A percentile compares a stretch with the other conserved stretches of the same genome.
phyloP scores from a whole-genome alignment of 129 eudicot species.

The Flaveria sonorensis region DNA sequence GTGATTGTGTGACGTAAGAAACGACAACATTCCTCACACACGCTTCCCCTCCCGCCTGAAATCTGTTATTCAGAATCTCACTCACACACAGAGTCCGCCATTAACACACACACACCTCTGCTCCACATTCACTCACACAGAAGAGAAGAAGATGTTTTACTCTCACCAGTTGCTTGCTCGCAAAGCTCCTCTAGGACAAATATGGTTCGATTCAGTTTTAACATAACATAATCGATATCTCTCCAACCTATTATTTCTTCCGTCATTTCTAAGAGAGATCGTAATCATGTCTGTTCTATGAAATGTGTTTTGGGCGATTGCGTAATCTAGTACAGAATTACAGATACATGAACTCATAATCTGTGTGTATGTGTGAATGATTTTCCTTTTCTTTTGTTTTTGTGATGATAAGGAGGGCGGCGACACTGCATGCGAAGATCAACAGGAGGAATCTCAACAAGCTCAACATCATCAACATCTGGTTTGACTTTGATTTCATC shows the following conservation, averaged over 20 bases:
- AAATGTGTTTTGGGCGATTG: neutral
- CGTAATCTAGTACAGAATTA: neutral
- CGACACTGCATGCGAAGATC: conserved; percentile 83
- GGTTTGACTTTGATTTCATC: conserved; percentile 46
- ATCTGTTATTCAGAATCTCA: conserved; percentile 13
- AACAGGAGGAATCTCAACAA: conserved; percentile 70
- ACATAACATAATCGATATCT: too few species aligned
- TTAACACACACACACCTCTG: conserved; percentile 3
- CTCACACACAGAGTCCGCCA: conserved; percentile 11
- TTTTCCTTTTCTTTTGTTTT: neutral
- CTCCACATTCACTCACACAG: conserved; percentile 18
- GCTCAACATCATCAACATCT: conserved; percentile 81
- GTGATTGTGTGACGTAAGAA: neutral
- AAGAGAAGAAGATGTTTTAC: conserved; percentile 59
- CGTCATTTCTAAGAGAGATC: too few species aligned
- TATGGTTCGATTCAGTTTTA: conserved; percentile 45
- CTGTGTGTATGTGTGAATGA: neutral
- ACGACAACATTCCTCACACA: neutral
- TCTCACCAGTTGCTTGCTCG: conserved; percentile 97
- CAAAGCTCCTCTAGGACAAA: conserved; percentile 97
- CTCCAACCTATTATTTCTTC: too few species aligned
- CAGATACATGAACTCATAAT: neutral
- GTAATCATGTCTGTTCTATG: neutral
- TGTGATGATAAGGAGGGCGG: conserved; percentile 76
- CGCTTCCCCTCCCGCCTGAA: conserved; percentile 19